Conservation (phyloP, 139 green algal species). For the Closterium sp. region DNA sequence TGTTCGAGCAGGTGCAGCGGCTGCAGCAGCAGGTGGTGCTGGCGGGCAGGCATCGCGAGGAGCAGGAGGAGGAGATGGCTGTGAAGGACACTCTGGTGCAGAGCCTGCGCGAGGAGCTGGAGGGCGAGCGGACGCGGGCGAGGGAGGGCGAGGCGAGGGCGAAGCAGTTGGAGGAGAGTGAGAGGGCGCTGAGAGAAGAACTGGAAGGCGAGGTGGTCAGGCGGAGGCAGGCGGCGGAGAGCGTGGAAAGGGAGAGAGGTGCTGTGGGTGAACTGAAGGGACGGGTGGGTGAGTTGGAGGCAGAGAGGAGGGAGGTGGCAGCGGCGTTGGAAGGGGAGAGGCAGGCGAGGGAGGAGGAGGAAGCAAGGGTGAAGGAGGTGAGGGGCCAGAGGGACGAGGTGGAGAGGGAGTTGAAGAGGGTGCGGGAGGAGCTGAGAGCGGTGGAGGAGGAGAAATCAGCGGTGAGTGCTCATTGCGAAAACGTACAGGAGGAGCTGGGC, state of each 20-base stretch:
- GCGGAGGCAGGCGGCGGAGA: neutral
- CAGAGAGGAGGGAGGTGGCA: neutral
- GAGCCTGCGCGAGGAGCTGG: neutral
- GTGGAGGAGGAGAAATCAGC: neutral
- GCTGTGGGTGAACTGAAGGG: neutral
- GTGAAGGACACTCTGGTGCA: neutral
- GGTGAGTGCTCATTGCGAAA: neutral
- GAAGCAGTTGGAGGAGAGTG: neutral
- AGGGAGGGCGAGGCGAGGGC: neutral
- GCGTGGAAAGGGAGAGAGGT: neutral
- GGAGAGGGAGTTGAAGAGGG: neutral
- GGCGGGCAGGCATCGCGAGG: neutral
- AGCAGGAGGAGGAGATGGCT: neutral
- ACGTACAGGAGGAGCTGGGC: neutral
- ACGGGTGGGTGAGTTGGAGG: neutral
- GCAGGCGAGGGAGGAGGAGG: neutral
- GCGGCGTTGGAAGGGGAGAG: neutral
- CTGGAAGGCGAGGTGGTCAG: neutral
- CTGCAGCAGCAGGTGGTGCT: neutral
- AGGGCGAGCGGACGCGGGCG: neutral
- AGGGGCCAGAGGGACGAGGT: neutral
- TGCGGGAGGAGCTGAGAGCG: neutral
- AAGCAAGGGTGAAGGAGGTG: neutral
- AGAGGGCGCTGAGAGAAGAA: neutral
- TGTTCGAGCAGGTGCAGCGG: neutral